These are phyloP conservation scores for Ogataea ganodermae DNA, from an alignment of 805 yeast species.

Conservation along the genomic window DNA sequence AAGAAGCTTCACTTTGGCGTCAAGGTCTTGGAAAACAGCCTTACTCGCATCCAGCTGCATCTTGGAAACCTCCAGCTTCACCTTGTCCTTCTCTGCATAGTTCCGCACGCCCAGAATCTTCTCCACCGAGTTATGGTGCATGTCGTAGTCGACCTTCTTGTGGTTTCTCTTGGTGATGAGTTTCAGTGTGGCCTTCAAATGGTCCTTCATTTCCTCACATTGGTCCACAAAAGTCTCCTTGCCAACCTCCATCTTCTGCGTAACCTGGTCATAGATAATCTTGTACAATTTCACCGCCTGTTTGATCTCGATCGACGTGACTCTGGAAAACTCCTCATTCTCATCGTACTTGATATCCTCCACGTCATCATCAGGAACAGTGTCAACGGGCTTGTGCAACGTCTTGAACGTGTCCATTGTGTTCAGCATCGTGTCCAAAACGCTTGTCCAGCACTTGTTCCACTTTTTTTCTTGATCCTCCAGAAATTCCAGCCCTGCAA, in stretches of 20 bases:
- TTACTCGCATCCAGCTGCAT: constrained; percentile 35
- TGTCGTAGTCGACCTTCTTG: constrained; percentile 44
- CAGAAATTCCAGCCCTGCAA: constrained; percentile 47
- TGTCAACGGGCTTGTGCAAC: constrained; percentile 39
- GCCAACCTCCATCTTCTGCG: constrained; percentile 22
- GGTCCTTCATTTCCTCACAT: constrained; percentile 42
- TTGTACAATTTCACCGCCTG: constrained; percentile 32
- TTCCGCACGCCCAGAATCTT: constrained; percentile 38
- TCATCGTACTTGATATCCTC: constrained; percentile 22
- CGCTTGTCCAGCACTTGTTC: constrained; percentile 27
- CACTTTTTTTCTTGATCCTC: constrained; percentile 33
- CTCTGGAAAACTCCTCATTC: constrained; percentile 32
- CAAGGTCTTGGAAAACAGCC: constrained; percentile 37
- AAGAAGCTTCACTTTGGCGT: constrained; percentile 41
- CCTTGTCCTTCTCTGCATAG: constrained; percentile 41
- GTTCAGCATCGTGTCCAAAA: constrained; percentile 38
- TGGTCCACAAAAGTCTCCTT: constrained; percentile 36
- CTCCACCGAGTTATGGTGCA: constrained; percentile 39
- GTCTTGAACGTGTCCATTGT: constrained; percentile 35
- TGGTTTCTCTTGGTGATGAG: constrained; percentile 47
- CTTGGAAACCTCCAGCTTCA: constrained; percentile 37
- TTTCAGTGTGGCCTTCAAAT: constrained; percentile 40
- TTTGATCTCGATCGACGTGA: constrained; percentile 33
- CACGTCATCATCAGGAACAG: constrained; percentile 14
- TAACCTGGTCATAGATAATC: constrained; percentile 27